Evolutionary conservation across 164 flowering plant genomes (phyloP), one percentile per base, ranked within the genome.

Genomic region (Liriodendron chinense): DNA sequence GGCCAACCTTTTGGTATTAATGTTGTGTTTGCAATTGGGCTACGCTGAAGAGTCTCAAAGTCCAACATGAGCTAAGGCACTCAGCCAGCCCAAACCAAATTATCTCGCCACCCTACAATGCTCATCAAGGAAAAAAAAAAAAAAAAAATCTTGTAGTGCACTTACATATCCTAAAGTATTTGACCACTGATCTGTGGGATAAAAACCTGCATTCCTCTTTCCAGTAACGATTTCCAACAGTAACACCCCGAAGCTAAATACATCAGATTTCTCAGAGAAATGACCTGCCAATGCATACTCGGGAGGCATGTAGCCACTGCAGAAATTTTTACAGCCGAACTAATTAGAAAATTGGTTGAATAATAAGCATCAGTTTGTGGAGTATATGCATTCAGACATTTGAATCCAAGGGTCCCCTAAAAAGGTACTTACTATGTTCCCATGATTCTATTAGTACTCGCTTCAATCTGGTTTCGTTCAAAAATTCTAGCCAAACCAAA

Each of bases 401-500:
- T 56, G 20, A 24, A 22, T 21, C 12, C 26, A 64, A 21, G 16
- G 22, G 6, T 34, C 5, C 0, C 43, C 43, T 34, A 53, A 53
- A 16, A 53, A 12, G 23, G 26, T 67, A 72, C 87, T 80, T 78
- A 85, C 86, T 72, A 83, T 16, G 88, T 85, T 16, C 88, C 86
- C 34, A 75, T 77, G 21, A 82, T 57, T 75, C 78, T 56, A 1
- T 14, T 71, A 6, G 86, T 82, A 12, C 57, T 77, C 9, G 69
- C 83, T 70, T 70, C 64, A 65, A 57, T 68, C 34, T 85, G 78
- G 20, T 80, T 80, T 2, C 18, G 77, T 1, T 68, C 77, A 71
- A 89, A 78, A 47, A 87, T 75, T 64, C 81, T 83, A 16, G 87
- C 91, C 76, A 84, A 34, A 20, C 91, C 88, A 81, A 88, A 90